Conservation (phyloP, 257 asterid species). For the Apocynum venetum region DNA sequence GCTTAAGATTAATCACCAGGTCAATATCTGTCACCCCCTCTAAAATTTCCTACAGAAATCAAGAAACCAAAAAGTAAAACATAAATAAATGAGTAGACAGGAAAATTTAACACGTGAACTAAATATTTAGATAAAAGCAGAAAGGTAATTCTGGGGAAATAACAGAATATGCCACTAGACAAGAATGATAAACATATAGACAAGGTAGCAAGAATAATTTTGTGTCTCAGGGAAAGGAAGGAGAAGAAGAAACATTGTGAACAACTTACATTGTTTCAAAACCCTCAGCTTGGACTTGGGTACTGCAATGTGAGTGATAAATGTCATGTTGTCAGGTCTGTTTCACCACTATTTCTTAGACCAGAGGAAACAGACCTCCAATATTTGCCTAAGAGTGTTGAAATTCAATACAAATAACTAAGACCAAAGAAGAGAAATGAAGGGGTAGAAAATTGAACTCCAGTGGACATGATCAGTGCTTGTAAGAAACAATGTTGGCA, state of each 20-base stretch:
- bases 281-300: conserved; percentile 25
- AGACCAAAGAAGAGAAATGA: background rate
- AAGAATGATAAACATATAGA: background rate
- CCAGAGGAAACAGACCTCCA: conserved; percentile 22
- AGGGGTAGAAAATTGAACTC: background rate
- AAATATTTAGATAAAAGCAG: conserved; percentile 1
- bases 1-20: conserved; percentile 85
- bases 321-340: conserved; percentile 19
- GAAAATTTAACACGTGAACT: background rate
- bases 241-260: conserved; percentile 7
- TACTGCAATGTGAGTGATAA: conserved; percentile 14
- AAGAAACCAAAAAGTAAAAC: conserved; percentile 12
- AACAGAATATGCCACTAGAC: background rate
- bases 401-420: background rate
- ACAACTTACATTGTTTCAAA: conserved; percentile 19
- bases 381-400: background rate
- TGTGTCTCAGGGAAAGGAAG: background rate
- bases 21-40: conserved; percentile 86
- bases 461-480: background rate
- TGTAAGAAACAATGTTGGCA: background rate
- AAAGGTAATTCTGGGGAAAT: background rate
- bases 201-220: background rate
- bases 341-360: conserved; percentile 15
- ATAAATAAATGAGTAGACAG: background rate
- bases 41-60: conserved; percentile 60